Evolutionary conservation across 305 asterid species (phyloP).

Genomic region (Fraxinus greggii): DNA sequence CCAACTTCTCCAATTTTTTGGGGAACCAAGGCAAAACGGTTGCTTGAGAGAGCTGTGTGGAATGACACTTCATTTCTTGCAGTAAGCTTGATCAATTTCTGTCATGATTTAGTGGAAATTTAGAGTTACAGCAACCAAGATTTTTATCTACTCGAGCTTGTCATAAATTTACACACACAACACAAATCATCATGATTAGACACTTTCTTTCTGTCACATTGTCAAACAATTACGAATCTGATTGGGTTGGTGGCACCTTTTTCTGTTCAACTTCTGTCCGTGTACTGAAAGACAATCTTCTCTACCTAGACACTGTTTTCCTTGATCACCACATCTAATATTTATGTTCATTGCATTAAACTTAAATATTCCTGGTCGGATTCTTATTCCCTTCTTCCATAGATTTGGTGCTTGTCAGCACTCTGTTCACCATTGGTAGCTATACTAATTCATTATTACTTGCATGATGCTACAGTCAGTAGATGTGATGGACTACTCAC

Average conservation of each 20-base stretch:
- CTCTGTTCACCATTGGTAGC: neutral
- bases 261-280: neutral
- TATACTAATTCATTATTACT: constrained; percentile 15
- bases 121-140: neutral
- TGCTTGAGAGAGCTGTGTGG: constrained; percentile 88
- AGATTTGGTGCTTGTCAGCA: neutral
- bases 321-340: neutral
- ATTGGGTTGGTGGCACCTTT: neutral
- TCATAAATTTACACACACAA: neutral
- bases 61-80: constrained; percentile 89
- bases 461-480: constrained; percentile 46
- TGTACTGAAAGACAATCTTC: neutral
- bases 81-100: constrained; percentile 43
- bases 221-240: neutral
- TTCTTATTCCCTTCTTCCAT: neutral
- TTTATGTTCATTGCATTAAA: neutral
- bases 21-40: constrained; percentile 77
- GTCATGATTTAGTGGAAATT: neutral
- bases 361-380: neutral
- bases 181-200: neutral
- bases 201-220: neutral
- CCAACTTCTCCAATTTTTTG: constrained; percentile 88
- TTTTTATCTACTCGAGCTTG: neutral
- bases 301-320: neutral
- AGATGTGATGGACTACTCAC: constrained; percentile 85